Conservation (phyloP, 2,329 filamentous ascomycete species). For the Anisogramma anomala region DNA sequence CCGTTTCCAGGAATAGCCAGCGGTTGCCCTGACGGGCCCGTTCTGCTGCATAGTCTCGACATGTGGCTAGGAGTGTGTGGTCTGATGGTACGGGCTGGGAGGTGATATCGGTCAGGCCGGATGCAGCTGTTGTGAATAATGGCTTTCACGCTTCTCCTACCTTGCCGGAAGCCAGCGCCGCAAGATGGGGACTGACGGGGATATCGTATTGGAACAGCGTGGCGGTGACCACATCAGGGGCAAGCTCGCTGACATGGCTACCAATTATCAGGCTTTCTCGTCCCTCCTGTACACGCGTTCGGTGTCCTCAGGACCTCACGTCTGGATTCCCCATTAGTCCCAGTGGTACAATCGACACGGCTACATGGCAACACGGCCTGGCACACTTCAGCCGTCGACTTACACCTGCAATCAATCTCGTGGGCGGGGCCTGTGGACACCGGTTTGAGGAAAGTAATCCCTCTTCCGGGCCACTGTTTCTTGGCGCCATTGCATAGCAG, state of each 20-base stretch:
- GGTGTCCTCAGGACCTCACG: no score
- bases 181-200: slow-evolving; percentile 68
- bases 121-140: background rate
- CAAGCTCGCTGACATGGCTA: slow-evolving; percentile 22
- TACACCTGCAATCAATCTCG: slow-evolving; percentile 63
- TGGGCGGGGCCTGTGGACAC: slow-evolving; percentile 62
- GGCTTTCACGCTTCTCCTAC: slow-evolving; percentile 19
- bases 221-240: slow-evolving; percentile 34
- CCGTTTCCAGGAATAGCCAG: slow-evolving; percentile 66
- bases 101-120: background rate
- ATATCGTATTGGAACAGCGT: slow-evolving; percentile 63
- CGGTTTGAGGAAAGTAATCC: slow-evolving; percentile 62
- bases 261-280: background rate
- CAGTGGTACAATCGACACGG: no score
- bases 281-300: no score
- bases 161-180: slow-evolving; percentile 40
- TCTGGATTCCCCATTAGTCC: no score
- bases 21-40: slow-evolving; percentile 33
- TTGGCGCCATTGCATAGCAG: slow-evolving; percentile 54
- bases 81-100: slow-evolving; percentile 39
- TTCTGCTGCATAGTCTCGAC: slow-evolving; percentile 34
- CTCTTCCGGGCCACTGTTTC: slow-evolving; percentile 31
- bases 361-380: no score
- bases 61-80: slow-evolving; percentile 35
- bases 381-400: no score